Evolutionary conservation across 352 stramenopile genomes (phyloP).

Genomic region (Bremia lactucae): DNA sequence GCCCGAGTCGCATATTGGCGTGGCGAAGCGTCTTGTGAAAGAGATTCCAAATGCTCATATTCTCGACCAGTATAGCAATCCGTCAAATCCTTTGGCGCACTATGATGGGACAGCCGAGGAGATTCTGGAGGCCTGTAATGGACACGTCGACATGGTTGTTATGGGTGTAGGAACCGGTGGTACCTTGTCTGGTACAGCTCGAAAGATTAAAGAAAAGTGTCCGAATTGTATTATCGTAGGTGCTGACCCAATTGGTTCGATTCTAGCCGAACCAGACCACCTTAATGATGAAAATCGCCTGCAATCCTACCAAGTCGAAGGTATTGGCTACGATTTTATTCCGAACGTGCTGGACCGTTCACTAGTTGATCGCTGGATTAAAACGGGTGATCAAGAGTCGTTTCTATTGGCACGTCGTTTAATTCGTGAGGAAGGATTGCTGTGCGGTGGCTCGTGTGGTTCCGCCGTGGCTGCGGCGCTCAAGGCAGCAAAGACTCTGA

Average conservation of each 20-base stretch:
- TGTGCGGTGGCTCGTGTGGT: constrained; percentile 91
- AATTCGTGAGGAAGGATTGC: constrained; percentile 91
- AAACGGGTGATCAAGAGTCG: constrained; percentile 89
- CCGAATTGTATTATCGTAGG: constrained; percentile 79
- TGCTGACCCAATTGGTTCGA: constrained; percentile 87
- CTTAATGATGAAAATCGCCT: constrained; percentile 90
- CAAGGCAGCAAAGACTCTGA: constrained; percentile 77
- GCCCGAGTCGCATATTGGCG: constrained; percentile 90
- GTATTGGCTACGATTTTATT: constrained; percentile 97
- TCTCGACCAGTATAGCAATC: constrained; percentile 95
- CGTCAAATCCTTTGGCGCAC: constrained; percentile 92
- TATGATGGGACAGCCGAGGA: constrained; percentile 94
- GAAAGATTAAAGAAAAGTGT: constrained; percentile 91
- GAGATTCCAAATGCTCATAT: constrained; percentile 94
- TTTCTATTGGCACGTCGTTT: constrained; percentile 89
- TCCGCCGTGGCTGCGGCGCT: constrained; percentile 83
- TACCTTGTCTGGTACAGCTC: constrained; percentile 89
- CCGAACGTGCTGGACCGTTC: constrained; percentile 89
- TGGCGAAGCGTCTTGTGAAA: constrained; percentile 87
- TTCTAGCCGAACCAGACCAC: constrained; percentile 87
- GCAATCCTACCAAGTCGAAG: constrained; percentile 90
- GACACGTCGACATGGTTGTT: constrained; percentile 92
- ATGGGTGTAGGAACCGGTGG: constrained; percentile 91
- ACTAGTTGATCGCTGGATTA: constrained; percentile 92
- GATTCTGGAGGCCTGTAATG: constrained; percentile 88